Base-by-base conservation (phyloP, 1,284 basidiomycete species). In the Naganishia sp. region DNA sequence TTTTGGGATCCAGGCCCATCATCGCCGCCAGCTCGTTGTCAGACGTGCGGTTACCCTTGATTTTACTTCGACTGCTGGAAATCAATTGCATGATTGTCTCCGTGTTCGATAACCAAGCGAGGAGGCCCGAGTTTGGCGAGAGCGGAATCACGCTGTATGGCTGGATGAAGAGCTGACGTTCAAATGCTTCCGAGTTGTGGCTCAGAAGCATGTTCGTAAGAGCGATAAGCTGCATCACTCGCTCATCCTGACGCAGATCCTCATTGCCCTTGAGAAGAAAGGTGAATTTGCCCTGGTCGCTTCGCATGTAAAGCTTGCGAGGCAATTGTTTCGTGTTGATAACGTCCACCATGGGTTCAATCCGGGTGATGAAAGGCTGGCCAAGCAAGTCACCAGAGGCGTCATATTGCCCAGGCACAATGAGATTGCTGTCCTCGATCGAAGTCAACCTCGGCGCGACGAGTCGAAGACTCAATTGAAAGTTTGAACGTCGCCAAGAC, bases 191-290 rank as follows among this genome's bases (percentile, higher is more conserved):
- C 2, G 67, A 65, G 49, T 74, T 71, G 55, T 77, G 76, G 54
- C 75, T 76, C 21, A 78, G 71, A 31, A 78, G 65, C 0, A 73
- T 75, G 50, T 78, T 78, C 65, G 76, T 74, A 6, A 78, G 69
- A 2, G 72, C 74, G 68, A 78, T 77, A n/a, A 78, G 69, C 69
- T 78, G 77, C 76, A 78, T 78, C 61, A 78, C 77, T 15, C 76
- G 69, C 63, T 78, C 76, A 63, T 78, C 76, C 10, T 69, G 68
- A 2, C 68, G 53, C 6, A 69, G 43, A 49, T 69, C 68, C 48
- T 68, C 67, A 42, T 59, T 49, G 70, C 77, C 77, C 69, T 78
- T 78, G 25, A 78, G 70, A 18, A 78, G 63, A 69, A 78, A 78
- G 10, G 73, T 75, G 55, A 73, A 75, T 43, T 73, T 70, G 0